Conservation (phyloP, 2,329 filamentous ascomycete species). For the Sarocladium strictum region DNA sequence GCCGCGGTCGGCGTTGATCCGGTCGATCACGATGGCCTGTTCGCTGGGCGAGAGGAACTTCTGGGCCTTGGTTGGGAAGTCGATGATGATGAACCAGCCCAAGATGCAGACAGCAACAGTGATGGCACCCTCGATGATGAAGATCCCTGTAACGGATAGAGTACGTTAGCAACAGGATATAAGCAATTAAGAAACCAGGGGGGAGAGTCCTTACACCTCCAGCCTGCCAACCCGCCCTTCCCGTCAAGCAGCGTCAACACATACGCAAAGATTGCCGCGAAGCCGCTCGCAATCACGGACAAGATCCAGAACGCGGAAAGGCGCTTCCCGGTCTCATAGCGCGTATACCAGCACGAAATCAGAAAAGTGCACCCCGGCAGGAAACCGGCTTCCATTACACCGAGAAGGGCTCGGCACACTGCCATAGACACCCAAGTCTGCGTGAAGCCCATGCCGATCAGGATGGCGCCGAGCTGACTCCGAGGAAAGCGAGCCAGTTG, state of each 20-base stretch:
- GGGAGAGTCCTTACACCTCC: not conserved
- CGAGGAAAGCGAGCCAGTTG: constrained; percentile 2
- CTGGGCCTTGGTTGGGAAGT: not conserved
- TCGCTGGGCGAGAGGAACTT: constrained; percentile 9
- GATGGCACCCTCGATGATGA: constrained; percentile 7
- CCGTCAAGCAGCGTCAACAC: constrained; percentile 2
- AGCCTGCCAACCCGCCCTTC: not conserved
- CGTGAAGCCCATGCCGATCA: not conserved
- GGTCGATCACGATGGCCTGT: constrained; percentile 23
- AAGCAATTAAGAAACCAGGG: not conserved
- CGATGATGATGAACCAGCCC: constrained; percentile 7
- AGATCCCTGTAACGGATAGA: constrained; percentile 3
- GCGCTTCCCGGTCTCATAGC: not conserved
- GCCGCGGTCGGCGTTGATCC: constrained; percentile 23
- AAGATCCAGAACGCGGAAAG: constrained; percentile 3
- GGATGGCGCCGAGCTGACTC: not conserved
- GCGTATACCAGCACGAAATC: not conserved
- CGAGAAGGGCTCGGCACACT: not conserved
- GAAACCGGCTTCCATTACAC: not conserved
- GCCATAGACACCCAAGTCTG: not conserved
- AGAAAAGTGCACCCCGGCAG: not conserved
- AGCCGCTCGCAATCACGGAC: not conserved
- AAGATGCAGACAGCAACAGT: not conserved
- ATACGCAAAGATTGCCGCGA: not conserved
- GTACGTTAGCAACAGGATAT: not conserved